Evolutionary conservation across 257 asterid species (phyloP).

Genomic region (Solanum bulbocastanum): DNA sequence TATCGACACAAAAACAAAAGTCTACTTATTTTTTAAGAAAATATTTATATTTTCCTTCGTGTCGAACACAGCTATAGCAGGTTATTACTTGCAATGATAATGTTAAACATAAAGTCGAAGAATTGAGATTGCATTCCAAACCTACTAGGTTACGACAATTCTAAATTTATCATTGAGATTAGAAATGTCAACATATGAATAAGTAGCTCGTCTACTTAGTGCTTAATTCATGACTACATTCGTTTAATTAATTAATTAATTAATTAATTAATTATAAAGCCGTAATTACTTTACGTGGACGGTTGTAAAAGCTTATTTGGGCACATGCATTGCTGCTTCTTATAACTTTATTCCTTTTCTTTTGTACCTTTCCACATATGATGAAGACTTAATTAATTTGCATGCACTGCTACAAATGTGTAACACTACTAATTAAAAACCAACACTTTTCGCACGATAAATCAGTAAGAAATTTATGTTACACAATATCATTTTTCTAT

Average conservation of each 20-base stretch:
- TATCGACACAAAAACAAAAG: no score
- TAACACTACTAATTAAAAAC: neutral
- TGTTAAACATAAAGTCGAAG: neutral
- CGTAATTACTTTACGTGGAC: constrained; percentile 13
- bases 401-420: neutral
- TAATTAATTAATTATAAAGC: neutral
- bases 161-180: neutral
- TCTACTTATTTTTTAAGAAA: no score
- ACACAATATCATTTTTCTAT: neutral
- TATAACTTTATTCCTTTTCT: neutral
- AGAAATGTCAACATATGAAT: neutral
- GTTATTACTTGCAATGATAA: neutral
- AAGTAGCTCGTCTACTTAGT: neutral
- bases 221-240: neutral
- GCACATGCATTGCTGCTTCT: constrained; percentile 3
- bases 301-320: constrained; percentile 8
- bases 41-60: no score
- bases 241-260: neutral
- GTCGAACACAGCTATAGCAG: no score
- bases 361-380: neutral
- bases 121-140: neutral
- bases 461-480: neutral
- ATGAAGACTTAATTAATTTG: neutral
- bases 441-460: neutral
- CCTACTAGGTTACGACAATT: neutral